A percentile compares a stretch with the other conserved stretches of the same genome.
Evolutionary conservation across 1,139 yeast genomes (phyloP).

Genomic region (Taphrina flavorubra): DNA sequence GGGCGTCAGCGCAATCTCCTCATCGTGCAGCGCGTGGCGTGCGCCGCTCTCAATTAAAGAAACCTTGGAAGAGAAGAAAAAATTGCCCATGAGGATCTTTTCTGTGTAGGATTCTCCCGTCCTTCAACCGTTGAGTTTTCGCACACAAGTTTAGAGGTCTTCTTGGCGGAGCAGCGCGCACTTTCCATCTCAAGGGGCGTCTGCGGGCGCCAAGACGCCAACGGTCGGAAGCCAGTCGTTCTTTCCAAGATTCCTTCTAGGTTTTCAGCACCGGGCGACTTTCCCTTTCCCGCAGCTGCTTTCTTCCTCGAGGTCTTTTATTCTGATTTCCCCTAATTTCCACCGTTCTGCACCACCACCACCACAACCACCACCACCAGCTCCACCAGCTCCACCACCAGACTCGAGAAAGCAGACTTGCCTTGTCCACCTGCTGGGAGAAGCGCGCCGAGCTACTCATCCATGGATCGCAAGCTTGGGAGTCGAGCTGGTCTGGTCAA

Average conservation of each 20-base stretch:
- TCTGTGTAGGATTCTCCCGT: not conserved
- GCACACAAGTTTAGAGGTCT: not conserved
- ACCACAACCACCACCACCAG: not conserved
- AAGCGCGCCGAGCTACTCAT: too few relatives aligned
- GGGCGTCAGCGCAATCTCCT: not conserved
- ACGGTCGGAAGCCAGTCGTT: not conserved
- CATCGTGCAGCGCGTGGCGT: conserved; percentile 9
- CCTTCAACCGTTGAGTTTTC: not conserved
- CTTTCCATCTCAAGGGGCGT: not conserved
- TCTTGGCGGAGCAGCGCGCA: not conserved
- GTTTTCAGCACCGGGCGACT: too few relatives aligned
- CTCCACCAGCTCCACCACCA: not conserved
- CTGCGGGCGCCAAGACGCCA: not conserved
- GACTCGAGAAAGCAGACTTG: too few relatives aligned
- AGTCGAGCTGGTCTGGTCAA: too few relatives aligned
- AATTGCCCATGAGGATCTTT: too few relatives aligned
- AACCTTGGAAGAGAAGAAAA: too few relatives aligned
- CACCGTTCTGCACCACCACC: not conserved
- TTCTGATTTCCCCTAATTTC: not conserved
- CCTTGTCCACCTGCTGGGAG: too few relatives aligned
- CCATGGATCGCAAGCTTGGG: too few relatives aligned
- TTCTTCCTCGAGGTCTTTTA: too few relatives aligned
- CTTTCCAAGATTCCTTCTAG: not conserved
- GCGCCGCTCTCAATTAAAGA: too few relatives aligned
- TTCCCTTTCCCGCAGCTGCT: too few relatives aligned